A percentile compares a stretch with the other conserved stretches of the same genome.
Conservation (phyloP, 768 basidiomycete genomes). For the Russula foetens region DNA sequence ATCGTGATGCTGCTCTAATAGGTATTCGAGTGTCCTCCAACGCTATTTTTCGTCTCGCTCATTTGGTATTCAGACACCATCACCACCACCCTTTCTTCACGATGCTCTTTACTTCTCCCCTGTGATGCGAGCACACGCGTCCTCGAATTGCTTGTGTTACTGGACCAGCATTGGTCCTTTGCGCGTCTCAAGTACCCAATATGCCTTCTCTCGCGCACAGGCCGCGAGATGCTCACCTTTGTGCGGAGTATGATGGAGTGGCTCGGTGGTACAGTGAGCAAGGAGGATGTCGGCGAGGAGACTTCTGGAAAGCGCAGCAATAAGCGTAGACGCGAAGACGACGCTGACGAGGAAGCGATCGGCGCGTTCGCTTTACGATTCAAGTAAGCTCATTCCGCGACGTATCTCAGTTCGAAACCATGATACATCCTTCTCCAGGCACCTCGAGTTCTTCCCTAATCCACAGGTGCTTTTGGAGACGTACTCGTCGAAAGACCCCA, state of each 20-base stretch:
- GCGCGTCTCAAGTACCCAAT: conserved; percentile 79
- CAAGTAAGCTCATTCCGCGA: conserved; percentile 44
- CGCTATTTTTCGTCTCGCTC: background rate
- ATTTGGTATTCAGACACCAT: conserved; percentile 58
- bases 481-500: conserved; percentile 83
- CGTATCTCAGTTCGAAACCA: background rate
- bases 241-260: conserved; percentile 98
- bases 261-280: conserved; percentile 92
- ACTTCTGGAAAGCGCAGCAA: conserved; percentile 42
- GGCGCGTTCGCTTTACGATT: conserved; percentile 86
- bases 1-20: conserved; percentile 82
- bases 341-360: conserved; percentile 67
- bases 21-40: conserved; percentile 39
- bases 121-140: conserved; percentile 93
- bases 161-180: conserved; percentile 97
- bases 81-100: conserved; percentile 72
- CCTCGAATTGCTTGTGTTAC: conserved; percentile 87
- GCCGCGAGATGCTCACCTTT: conserved; percentile 87
- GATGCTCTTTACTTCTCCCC: conserved; percentile 80
- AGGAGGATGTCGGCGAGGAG: conserved; percentile 85
- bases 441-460: conserved; percentile 87
- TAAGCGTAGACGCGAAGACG: conserved; percentile 36
- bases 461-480: conserved; percentile 72
- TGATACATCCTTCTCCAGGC: conserved; percentile 36
- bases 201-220: conserved; percentile 87